Evolutionary conservation across 306 rosid species (phyloP).

Genomic region (Vicia sativa): DNA sequence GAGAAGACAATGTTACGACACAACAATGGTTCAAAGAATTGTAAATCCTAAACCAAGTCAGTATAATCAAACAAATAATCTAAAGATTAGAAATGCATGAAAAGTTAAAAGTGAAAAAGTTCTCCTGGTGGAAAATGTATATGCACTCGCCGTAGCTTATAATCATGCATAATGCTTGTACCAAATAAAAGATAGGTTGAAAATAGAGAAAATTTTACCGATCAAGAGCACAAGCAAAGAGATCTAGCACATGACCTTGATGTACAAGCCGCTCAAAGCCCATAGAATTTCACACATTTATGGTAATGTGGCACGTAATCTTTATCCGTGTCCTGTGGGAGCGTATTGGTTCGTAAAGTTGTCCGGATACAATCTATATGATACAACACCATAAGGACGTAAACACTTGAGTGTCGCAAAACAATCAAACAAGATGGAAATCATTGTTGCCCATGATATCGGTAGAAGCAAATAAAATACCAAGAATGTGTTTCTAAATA

Average conservation of each 20-base stretch:
- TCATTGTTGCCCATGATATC: not conserved
- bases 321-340: conserved; percentile 99
- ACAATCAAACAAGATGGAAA: conserved; percentile 29
- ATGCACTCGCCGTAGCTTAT: conserved; percentile 12
- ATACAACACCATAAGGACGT: conserved; percentile 41
- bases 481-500: not conserved
- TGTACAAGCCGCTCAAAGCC: conserved; percentile 92
- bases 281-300: conserved; percentile 87
- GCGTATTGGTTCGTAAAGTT: conserved; percentile 90
- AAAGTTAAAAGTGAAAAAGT: conserved; percentile 5
- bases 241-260: conserved; percentile 97
- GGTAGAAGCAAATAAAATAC: not conserved
- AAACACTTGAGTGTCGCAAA: conserved; percentile 37
- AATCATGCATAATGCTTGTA: conserved; percentile 24
- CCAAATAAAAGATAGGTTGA: conserved; percentile 23
- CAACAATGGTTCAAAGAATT: too few species aligned
- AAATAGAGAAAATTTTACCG: conserved; percentile 57
- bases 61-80: too few species aligned
- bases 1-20: too few species aligned
- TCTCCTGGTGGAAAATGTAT: conserved; percentile 19
- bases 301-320: conserved; percentile 89
- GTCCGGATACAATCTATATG: conserved; percentile 85
- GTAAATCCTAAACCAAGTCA: too few species aligned
- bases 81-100: too few species aligned
- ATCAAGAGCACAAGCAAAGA: conserved; percentile 96